Conservation (phyloP, 2,329 filamentous ascomycete species). For the Cladosporium sp. region DNA sequence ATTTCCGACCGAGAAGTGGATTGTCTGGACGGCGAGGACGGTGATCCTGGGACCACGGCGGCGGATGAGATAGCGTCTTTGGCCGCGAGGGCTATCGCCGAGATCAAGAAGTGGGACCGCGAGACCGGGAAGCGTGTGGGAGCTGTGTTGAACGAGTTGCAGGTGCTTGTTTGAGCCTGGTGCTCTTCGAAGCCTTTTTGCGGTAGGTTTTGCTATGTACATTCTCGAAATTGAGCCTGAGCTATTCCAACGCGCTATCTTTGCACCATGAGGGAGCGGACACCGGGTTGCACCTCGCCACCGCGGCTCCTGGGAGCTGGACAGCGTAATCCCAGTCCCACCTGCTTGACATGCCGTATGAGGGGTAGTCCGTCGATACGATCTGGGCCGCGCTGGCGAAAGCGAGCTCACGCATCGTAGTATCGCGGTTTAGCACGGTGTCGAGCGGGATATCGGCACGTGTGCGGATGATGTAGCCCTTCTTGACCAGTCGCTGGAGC, state of each 20-base stretch:
- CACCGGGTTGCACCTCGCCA: constrained; percentile 42
- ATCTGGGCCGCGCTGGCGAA: constrained; percentile 52
- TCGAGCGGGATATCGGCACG: constrained; percentile 49
- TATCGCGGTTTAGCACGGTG: constrained; percentile 45
- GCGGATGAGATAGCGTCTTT: background rate
- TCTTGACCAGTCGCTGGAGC: constrained; percentile 48
- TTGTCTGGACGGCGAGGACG: background rate
- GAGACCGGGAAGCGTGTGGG: background rate
- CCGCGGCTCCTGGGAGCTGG: constrained; percentile 32
- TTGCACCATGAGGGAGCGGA: constrained; percentile 39
- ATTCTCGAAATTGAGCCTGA: background rate
- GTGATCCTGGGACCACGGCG: background rate
- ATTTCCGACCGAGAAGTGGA: background rate
- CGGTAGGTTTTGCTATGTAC: background rate
- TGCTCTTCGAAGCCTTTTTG: background rate
- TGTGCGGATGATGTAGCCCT: constrained; percentile 53
- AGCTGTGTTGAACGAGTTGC: background rate
- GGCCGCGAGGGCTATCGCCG: background rate
- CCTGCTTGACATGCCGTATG: constrained; percentile 48
- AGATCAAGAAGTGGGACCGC: constrained; percentile 1
- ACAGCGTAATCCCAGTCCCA: constrained; percentile 52
- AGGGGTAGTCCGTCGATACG: constrained; percentile 52
- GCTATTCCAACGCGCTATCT: constrained; percentile 32
- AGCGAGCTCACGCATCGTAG: constrained; percentile 46
- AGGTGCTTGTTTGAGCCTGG: background rate